Percentiles rank a stretch among this genome's conserved stretches.
Evolutionary conservation across 352 stramenopile genomes (phyloP).

Genomic region (Saprolegnia parasitica): DNA sequence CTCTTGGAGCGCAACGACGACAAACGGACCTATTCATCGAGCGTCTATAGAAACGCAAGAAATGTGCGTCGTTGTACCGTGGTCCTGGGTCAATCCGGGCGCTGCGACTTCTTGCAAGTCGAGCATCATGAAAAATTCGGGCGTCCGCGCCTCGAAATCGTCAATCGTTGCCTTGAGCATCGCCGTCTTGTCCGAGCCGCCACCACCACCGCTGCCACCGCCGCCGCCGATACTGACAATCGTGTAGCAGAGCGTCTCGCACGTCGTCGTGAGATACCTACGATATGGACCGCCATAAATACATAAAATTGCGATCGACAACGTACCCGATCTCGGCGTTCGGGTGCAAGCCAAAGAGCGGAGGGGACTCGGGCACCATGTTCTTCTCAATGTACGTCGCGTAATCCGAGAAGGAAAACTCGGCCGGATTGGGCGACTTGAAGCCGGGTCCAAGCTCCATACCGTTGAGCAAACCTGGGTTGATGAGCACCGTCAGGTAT

Average conservation of each 20-base stretch:
- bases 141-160: constrained; percentile 86
- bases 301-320: not conserved
- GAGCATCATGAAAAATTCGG: constrained; percentile 90
- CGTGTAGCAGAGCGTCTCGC: constrained; percentile 89
- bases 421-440: constrained; percentile 84
- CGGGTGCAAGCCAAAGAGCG: constrained; percentile 91
- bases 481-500: constrained; percentile 89
- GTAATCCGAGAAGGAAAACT: constrained; percentile 80
- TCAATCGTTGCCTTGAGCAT: constrained; percentile 84
- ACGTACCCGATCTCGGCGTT: constrained; percentile 94
- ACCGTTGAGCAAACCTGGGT: constrained; percentile 71
- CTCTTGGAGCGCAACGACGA: constrained; percentile 93
- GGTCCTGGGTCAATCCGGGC: constrained; percentile 80
- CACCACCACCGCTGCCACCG: constrained; percentile 42
- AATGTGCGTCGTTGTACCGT: constrained; percentile 37
- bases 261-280: constrained; percentile 79
- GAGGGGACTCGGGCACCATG: constrained; percentile 89
- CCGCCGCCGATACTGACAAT: constrained; percentile 89
- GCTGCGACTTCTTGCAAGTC: constrained; percentile 84
- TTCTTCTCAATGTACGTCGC: constrained; percentile 92
- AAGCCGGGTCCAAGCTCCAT: constrained; percentile 94
- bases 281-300: not conserved
- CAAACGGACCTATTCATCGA: constrained; percentile 66
- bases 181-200: constrained; percentile 61
- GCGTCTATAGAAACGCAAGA: not conserved